Evolutionary conservation across 352 stramenopile genomes (phyloP).

Genomic region (Globisporangium echinulatum): DNA sequence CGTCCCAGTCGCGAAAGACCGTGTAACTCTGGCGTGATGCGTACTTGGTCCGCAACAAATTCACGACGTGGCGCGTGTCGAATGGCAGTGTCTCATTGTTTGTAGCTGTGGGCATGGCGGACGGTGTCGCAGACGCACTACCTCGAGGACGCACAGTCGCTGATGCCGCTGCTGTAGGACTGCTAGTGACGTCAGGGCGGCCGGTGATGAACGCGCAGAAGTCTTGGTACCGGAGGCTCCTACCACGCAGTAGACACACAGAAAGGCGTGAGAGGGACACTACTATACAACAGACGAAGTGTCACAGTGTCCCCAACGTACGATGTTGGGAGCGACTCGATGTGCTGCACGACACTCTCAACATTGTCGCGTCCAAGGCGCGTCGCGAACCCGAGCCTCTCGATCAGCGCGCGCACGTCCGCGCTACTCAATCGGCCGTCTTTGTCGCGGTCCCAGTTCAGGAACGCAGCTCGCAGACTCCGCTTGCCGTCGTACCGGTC

Average conservation of each 20-base stretch:
- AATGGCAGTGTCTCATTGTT: background rate
- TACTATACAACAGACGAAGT: background rate
- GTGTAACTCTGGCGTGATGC: conserved; percentile 27
- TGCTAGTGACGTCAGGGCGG: background rate
- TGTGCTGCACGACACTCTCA: conserved; percentile 29
- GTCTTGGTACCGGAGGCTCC: conserved; percentile 39
- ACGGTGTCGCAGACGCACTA: too few relatives aligned
- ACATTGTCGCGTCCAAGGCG: conserved; percentile 30
- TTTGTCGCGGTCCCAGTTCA: conserved; percentile 54
- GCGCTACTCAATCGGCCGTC: conserved; percentile 29
- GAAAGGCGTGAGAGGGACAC: background rate
- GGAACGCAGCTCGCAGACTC: conserved; percentile 43
- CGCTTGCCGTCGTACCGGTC: conserved; percentile 60
- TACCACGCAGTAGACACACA: conserved; percentile 6
- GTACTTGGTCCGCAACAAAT: conserved; percentile 46
- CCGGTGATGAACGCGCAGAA: conserved; percentile 36
- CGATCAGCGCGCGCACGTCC: conserved; percentile 43
- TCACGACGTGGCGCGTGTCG: conserved; percentile 28
- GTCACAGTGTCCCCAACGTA: conserved; percentile 9
- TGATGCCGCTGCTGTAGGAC: background rate
- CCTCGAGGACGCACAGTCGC: background rate
- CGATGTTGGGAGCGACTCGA: conserved; percentile 21
- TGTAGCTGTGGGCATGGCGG: too few relatives aligned
- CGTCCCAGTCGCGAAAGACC: conserved; percentile 55
- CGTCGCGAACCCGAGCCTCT: conserved; percentile 27